These are phyloP conservation scores for Shiraia bambusicola DNA, from an alignment of 2,329 filamentous ascomycete species.

Conservation along the genomic window DNA sequence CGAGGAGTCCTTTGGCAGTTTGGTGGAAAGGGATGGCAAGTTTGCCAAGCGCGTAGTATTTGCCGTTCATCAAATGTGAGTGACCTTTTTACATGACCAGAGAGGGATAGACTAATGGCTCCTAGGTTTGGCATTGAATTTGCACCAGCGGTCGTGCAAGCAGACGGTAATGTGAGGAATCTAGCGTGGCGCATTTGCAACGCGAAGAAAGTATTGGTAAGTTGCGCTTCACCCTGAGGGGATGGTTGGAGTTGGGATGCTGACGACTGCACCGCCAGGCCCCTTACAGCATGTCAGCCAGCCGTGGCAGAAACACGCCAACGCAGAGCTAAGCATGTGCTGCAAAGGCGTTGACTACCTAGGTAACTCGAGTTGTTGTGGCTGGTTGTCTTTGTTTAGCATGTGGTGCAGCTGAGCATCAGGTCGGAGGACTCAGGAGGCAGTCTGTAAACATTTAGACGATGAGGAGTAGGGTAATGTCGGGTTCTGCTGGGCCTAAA, in stretches of 20 bases:
- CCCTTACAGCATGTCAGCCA: conserved; percentile 53
- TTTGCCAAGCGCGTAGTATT: conserved; percentile 90
- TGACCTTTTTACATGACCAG: conserved; percentile 2
- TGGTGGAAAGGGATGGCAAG: conserved; percentile 84
- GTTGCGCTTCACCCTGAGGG: conserved; percentile 38
- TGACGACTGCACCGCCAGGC: conserved; percentile 31
- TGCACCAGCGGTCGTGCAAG: conserved; percentile 85
- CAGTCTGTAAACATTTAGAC: too few species aligned
- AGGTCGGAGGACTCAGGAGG: too few species aligned
- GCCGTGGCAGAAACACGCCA: conserved; percentile 45
- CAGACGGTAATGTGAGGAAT: conserved; percentile 87
- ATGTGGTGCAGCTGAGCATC: too few species aligned
- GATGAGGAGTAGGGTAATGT: too few species aligned
- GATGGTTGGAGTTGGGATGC: neutral
- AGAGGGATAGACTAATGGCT: neutral
- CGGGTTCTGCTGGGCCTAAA: too few species aligned
- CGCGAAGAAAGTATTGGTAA: conserved; percentile 89
- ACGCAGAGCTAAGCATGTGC: conserved; percentile 13
- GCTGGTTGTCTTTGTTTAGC: neutral
- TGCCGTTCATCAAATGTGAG: conserved; percentile 87
- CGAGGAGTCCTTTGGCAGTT: conserved; percentile 79
- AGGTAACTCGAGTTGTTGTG: neutral
- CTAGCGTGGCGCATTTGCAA: conserved; percentile 94
- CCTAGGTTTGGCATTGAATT: conserved; percentile 85
- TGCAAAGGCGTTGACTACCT: too few species aligned